Percentiles rank a stretch among this genome's conserved stretches.
These are phyloP conservation scores for Rhododendron kiyosumense DNA, from an alignment of 148 eudicot species.

Conservation along the genomic window DNA sequence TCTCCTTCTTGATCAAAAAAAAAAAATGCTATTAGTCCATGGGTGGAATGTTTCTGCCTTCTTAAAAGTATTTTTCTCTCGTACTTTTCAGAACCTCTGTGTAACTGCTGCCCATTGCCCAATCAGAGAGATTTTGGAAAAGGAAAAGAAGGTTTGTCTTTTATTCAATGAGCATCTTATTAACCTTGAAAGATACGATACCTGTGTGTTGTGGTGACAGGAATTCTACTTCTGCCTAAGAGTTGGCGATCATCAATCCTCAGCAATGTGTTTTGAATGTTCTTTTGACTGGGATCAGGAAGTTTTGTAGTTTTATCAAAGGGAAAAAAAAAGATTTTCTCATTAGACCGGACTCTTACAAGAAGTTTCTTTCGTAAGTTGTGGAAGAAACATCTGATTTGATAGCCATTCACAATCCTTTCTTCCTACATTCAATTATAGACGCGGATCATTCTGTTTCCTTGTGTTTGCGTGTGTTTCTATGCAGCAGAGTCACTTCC, in stretches of 20 bases:
- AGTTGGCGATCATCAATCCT: neutral
- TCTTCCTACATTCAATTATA: neutral
- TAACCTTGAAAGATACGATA: neutral
- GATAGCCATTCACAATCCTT: neutral
- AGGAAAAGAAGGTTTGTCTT: slow-evolving; percentile 69
- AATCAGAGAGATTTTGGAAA: slow-evolving; percentile 87
- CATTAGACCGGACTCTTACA: neutral
- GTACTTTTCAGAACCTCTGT: slow-evolving; percentile 70
- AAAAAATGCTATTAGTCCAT: neutral
- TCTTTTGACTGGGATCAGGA: neutral
- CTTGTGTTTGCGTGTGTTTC: neutral
- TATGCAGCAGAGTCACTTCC: neutral
- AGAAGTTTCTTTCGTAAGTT: neutral
- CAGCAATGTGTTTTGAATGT: neutral
- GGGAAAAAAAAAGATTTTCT: neutral
- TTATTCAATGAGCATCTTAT: neutral
- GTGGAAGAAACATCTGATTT: neutral
- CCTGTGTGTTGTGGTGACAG: neutral
- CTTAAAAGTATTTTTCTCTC: slow-evolving; percentile 3
- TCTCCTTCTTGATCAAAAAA: neutral
- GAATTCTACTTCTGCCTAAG: neutral
- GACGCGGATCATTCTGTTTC: neutral
- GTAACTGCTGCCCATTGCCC: slow-evolving; percentile 97
- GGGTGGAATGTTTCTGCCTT: slow-evolving; percentile 3
- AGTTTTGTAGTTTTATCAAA: neutral